Evolutionary conservation across 1,284 basidiomycete species (phyloP), one percentile per base, ranked within the genome.

Genomic region (Moesziomyces sp.): DNA sequence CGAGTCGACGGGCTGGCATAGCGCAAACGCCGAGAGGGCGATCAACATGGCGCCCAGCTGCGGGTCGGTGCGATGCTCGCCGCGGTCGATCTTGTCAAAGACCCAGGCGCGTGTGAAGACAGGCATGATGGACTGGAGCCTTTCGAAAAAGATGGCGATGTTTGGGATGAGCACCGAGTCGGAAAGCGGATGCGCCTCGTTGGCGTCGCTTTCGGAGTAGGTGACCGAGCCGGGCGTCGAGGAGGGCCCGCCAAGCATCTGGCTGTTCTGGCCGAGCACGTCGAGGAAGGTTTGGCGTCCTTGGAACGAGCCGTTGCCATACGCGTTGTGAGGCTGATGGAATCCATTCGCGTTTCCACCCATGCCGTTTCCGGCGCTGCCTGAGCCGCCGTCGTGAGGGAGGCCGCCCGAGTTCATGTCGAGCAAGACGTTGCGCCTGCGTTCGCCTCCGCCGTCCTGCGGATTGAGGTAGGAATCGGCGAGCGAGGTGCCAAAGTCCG

Each of bases 111-210:
- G 73, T 2, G 78, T 76, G 46, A 83, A 82, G 46, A 83, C 79
- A 42, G 81, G 82, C 80, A 83, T 81, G 59, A 82, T 77, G 28
- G 75, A 76, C 46, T 80, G 77, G 10, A 83, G 63, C 14, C 78
- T 68, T n/a, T 81, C 75, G 46, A 83, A 83, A 59, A 79, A 83
- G 65, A 79, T 70, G 35, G 73, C 77, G 52, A 83, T 78, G 67
- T 67, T 78, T 3, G 74, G 74, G 21, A 79, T 76, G 23, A 79
- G 76, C 10, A 78, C 70, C 21, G 70, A 74, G 47, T 79, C 78
- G 8, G 74, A 64, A 16, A 79, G 65, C 50, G 77, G 70, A 46
- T 79, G 68, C 19, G 68, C 58, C 42, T 75, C 72, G 49, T 64
- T 54, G 46, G 21, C 45, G 42, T 69, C 56, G 28, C 48, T 35